Evolutionary conservation across 768 basidiomycete species (phyloP).

Genomic region (Tubosaeta sp.): DNA sequence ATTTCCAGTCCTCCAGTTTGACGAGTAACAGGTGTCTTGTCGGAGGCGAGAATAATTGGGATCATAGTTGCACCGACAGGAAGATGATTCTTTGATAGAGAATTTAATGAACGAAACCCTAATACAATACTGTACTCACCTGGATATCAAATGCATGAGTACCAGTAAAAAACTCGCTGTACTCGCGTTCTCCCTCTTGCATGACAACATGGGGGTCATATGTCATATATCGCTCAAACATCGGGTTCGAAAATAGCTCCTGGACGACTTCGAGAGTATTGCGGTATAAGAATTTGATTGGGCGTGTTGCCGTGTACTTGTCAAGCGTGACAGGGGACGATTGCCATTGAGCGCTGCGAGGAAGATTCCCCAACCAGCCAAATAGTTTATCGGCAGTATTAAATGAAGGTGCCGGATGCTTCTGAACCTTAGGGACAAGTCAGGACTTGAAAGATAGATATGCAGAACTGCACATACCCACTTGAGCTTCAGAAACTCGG

Average conservation of each 20-base stretch:
- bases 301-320: too few relatives aligned
- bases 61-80: conserved; percentile 12
- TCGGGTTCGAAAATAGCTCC: conserved; percentile 20
- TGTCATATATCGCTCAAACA: conserved; percentile 17
- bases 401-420: too few relatives aligned
- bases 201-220: conserved; percentile 16
- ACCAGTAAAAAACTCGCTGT: conserved; percentile 21
- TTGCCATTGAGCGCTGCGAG: too few relatives aligned
- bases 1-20: conserved; percentile 1
- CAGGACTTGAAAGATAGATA: too few relatives aligned
- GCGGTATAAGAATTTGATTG: too few relatives aligned
- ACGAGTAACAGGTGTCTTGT: conserved; percentile 14
- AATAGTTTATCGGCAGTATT: too few relatives aligned
- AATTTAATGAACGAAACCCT: too few relatives aligned
- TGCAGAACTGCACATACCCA: too few relatives aligned
- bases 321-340: conserved; percentile 18
- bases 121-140: conserved; percentile 5
- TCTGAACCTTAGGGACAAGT: too few relatives aligned
- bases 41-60: conserved; percentile 11
- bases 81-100: conserved; percentile 4
- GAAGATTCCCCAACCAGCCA: too few relatives aligned
- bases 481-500: too few relatives aligned
- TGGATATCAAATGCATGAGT: conserved; percentile 19
- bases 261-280: conserved; percentile 21
- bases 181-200: conserved; percentile 7